phyloP scores from a whole-genome alignment of 805 yeast genomes.

The Saturnispora dispora region DNA sequence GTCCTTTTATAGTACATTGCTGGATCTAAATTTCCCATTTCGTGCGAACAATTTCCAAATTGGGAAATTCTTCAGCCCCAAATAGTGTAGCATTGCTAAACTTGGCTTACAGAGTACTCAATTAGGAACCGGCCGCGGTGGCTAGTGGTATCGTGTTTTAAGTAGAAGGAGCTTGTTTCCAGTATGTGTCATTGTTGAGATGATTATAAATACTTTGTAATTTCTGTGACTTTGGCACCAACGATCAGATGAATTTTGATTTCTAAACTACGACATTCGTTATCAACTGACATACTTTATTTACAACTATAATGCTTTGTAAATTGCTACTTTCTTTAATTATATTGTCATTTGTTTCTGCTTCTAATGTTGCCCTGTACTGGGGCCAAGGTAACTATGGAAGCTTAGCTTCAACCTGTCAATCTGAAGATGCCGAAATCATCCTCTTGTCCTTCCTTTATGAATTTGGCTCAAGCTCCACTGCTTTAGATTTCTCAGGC shows the following conservation, averaged over 20 bases:
- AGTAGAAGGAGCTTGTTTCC: neutral
- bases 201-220: neutral
- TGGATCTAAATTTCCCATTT: neutral
- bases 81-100: neutral
- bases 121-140: neutral
- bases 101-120: neutral
- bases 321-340: neutral
- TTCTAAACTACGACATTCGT: neutral
- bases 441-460: conserved; percentile 62
- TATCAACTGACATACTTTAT: neutral
- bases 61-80: neutral
- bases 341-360: conserved; percentile 9
- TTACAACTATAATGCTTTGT: conserved; percentile 1
- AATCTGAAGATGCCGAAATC: conserved; percentile 59
- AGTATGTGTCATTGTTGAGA: neutral
- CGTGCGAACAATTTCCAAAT: neutral
- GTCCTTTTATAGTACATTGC: neutral
- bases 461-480: conserved; percentile 42
- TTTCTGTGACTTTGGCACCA: neutral
- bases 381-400: conserved; percentile 90
- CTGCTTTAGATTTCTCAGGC: conserved; percentile 48
- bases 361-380: conserved; percentile 59
- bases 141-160: neutral
- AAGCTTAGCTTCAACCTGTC: conserved; percentile 51
- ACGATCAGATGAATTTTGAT: neutral